These are phyloP conservation scores for Collybia mongolica DNA, from an alignment of 768 basidiomycete species.

Conservation along the genomic window DNA sequence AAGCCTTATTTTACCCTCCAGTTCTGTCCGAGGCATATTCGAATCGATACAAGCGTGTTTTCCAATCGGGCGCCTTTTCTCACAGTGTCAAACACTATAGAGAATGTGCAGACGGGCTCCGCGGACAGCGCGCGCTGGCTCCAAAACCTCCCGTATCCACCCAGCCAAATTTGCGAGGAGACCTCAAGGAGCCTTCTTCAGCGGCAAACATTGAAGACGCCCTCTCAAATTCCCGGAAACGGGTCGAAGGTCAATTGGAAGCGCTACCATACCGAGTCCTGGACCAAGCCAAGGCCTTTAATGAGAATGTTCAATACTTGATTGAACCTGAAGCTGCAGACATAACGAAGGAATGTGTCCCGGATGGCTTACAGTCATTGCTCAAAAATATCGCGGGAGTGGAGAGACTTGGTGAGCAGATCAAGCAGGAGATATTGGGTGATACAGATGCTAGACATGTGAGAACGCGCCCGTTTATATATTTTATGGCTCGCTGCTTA, in stretches of 20 bases:
- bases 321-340: constrained; percentile 18
- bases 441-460: background rate
- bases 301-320: constrained; percentile 31
- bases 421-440: background rate
- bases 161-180: background rate
- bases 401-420: constrained; percentile 24
- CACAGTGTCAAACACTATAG: constrained; percentile 45
- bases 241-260: constrained; percentile 24
- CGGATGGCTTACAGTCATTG: constrained; percentile 26
- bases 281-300: constrained; percentile 21
- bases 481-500: background rate
- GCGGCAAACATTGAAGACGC: constrained; percentile 7
- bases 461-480: background rate
- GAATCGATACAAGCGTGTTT: constrained; percentile 56
- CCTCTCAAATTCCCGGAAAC: constrained; percentile 16
- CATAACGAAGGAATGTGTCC: constrained; percentile 17
- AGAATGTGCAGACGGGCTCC: constrained; percentile 4
- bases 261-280: constrained; percentile 30
- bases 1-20: constrained; percentile 15
- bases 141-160: background rate
- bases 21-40: constrained; percentile 70
- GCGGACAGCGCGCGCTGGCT: background rate
- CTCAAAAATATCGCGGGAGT: constrained; percentile 32
- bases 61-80: constrained; percentile 45
- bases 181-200: background rate